Conservation (phyloP, 371 early-diverging fungal genomes). For the Mortierella sp. region DNA sequence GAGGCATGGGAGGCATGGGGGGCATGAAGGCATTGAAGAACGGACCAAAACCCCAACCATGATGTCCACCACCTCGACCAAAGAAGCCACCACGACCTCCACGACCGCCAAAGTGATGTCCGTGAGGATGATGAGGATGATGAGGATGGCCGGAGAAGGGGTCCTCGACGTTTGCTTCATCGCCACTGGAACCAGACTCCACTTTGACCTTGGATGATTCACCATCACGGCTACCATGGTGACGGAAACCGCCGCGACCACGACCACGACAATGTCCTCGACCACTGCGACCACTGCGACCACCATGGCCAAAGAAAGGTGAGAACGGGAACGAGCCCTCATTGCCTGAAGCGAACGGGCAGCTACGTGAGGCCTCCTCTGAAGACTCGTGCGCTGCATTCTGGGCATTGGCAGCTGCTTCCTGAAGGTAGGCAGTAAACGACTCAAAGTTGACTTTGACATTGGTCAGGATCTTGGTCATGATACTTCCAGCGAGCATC, state of each 20-base stretch:
- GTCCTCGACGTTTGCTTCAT: slow-evolving; percentile 5
- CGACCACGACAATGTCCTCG: background rate
- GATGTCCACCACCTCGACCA: slow-evolving; percentile 19
- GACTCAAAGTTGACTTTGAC: slow-evolving; percentile 50
- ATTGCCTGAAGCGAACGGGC: slow-evolving; percentile 17
- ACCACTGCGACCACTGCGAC: slow-evolving; percentile 8
- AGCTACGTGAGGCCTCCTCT: slow-evolving; percentile 15
- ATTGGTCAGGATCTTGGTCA: slow-evolving; percentile 37
- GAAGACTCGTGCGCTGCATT: slow-evolving; percentile 20
- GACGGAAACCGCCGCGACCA: background rate
- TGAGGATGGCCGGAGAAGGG: slow-evolving; percentile 17
- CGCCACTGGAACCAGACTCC: too few species aligned
- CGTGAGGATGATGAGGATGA: slow-evolving; percentile 6
- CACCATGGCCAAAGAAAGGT: slow-evolving; percentile 17
- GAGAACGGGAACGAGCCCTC: slow-evolving; percentile 15
- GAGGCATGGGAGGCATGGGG: slow-evolving; percentile 26
- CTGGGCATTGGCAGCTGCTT: slow-evolving; percentile 22
- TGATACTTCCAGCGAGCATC: slow-evolving; percentile 27
- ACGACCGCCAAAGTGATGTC: slow-evolving; percentile 20
- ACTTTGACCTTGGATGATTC: background rate
- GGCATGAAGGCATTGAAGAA: slow-evolving; percentile 14
- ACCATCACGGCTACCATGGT: slow-evolving; percentile 6
- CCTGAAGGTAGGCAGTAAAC: slow-evolving; percentile 29
- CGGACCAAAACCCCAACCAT: slow-evolving; percentile 15
- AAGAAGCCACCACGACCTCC: slow-evolving; percentile 32